Conservation (phyloP, 331 rosid genomes). For the Prunus yedoensis region DNA sequence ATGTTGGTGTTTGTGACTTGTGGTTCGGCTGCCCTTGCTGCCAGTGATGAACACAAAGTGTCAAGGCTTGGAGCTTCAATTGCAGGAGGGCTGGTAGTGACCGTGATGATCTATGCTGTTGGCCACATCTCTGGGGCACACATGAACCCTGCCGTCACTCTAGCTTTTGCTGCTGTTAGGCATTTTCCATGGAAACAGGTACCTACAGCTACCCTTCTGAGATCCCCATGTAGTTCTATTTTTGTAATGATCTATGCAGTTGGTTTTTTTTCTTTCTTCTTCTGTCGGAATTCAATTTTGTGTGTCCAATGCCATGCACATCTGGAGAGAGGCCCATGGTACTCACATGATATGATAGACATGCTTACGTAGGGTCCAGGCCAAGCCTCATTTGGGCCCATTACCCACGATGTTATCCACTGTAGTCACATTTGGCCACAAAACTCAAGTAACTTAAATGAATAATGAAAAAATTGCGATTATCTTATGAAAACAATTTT, state of each 20-base stretch:
- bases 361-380: background rate
- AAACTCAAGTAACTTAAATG: background rate
- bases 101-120: slow-evolving; percentile 72
- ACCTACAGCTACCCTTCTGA: background rate
- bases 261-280: background rate
- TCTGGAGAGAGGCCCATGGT: background rate
- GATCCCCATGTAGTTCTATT: background rate
- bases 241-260: background rate
- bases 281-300: too few relatives aligned
- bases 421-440: too few relatives aligned
- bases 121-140: slow-evolving; percentile 93
- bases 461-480: too few relatives aligned
- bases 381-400: background rate
- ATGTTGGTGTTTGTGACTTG: slow-evolving; percentile 74
- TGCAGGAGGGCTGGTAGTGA: slow-evolving; percentile 70
- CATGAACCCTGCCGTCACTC: slow-evolving; percentile 85
- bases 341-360: background rate
- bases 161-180: slow-evolving; percentile 58
- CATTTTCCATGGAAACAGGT: slow-evolving; percentile 91
- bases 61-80: slow-evolving; percentile 73
- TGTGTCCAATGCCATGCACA: background rate
- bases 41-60: slow-evolving; percentile 43
- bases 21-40: slow-evolving; percentile 61
- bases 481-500: too few relatives aligned
- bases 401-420: background rate